A percentile compares a stretch with the other conserved stretches of the same genome.
phyloP scores from a whole-genome alignment of 768 basidiomycete genomes.

The Lepiota venenata region DNA sequence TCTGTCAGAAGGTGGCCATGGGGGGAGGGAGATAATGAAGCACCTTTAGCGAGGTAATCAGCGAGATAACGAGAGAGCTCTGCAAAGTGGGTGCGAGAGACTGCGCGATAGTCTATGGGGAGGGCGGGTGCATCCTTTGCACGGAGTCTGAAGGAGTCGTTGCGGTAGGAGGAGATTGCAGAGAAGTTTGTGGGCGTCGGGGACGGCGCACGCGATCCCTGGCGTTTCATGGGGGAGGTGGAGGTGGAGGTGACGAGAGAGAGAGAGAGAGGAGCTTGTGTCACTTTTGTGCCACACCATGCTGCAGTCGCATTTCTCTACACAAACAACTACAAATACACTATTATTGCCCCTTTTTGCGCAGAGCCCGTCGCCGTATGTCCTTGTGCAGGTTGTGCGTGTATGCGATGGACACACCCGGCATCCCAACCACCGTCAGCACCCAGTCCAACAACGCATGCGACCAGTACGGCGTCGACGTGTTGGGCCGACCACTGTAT shows the following conservation, averaged over 20 bases:
- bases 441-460: conserved; percentile 77
- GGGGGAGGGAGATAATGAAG: conserved; percentile 16
- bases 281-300: conserved; percentile 24
- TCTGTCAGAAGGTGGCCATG: conserved; percentile 6
- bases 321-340: conserved; percentile 39
- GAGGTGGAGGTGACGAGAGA: conserved; percentile 6
- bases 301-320: conserved; percentile 38
- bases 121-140: conserved; percentile 49
- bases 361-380: conserved; percentile 65
- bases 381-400: conserved; percentile 70
- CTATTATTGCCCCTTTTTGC: conserved; percentile 55
- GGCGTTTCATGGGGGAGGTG: conserved; percentile 50
- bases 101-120: conserved; percentile 54
- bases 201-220: conserved; percentile 57
- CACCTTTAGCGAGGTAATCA: conserved; percentile 72
- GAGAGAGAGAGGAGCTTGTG: too few relatives aligned
- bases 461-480: conserved; percentile 86
- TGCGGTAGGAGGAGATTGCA: conserved; percentile 85
- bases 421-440: conserved; percentile 55
- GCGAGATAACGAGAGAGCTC: conserved; percentile 73
- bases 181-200: conserved; percentile 87
- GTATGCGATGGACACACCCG: conserved; percentile 52
- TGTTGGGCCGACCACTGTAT: conserved; percentile 64
- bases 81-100: conserved; percentile 69
- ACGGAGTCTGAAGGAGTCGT: conserved; percentile 70